Evolutionary conservation across 1,284 basidiomycete species (phyloP).

Genomic region (Ceratobasidium theobromae): DNA sequence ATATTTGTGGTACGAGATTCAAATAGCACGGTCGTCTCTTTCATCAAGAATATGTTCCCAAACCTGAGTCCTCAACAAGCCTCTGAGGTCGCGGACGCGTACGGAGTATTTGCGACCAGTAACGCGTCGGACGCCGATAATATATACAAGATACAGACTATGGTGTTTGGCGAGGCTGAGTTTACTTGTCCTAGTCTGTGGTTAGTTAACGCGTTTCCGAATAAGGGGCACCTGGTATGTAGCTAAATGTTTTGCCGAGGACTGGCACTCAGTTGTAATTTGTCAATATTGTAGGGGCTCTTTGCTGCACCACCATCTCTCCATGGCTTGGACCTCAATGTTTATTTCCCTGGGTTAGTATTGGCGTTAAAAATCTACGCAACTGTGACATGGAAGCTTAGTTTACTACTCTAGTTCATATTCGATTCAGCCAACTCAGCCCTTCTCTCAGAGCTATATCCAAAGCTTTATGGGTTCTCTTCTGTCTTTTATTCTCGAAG

Average conservation of each 20-base stretch:
- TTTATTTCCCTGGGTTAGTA: constrained; percentile 26
- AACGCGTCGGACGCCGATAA: not conserved
- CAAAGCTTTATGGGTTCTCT: constrained; percentile 26
- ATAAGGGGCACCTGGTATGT: constrained; percentile 9
- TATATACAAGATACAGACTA: not conserved
- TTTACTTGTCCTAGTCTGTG: constrained; percentile 25
- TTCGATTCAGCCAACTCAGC: constrained; percentile 3
- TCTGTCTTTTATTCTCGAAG: constrained; percentile 21
- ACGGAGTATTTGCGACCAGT: not conserved
- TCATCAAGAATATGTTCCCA: not conserved
- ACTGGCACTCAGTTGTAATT: not conserved
- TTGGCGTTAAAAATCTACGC: not conserved
- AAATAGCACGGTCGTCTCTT: constrained; percentile 6
- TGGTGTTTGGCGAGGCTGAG: constrained; percentile 2
- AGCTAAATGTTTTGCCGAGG: not conserved
- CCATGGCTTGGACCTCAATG: constrained; percentile 11
- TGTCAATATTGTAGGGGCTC: constrained; percentile 11
- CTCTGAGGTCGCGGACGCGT: not conserved
- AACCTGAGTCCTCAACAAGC: not conserved
- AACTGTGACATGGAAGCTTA: not conserved
- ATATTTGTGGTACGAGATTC: not conserved
- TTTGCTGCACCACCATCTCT: constrained; percentile 17
- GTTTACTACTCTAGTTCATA: not conserved
- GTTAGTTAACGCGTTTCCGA: constrained; percentile 12
- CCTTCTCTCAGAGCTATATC: constrained; percentile 11